Evolutionary conservation across 352 stramenopile genomes (phyloP), one percentile per base, ranked within the genome.

Genomic region (Phytophthora litchii): DNA sequence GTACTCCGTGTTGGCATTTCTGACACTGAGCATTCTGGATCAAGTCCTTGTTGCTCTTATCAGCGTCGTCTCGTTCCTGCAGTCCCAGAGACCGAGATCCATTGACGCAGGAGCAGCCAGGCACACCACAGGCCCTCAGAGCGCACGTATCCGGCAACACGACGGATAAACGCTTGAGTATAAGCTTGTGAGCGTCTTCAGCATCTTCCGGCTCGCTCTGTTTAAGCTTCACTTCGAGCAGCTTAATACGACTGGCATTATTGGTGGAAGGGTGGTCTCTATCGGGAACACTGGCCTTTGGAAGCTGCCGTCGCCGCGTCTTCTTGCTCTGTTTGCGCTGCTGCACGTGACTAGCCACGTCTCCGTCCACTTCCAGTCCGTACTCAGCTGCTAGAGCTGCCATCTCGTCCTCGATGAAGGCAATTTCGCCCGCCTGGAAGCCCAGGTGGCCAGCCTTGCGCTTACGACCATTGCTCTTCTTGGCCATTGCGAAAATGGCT

Each of bases 341-440:
- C 54, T 64, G 57, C 52, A 94, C 83, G 60, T 78, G 76, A 31
- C 62, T 61, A 3, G 80, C 82, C 23, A 94, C 80, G 36, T 90
- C 82, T 10, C 72, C 49, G 52, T 94, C 82, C 49, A 94, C 67
- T 14, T 81, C 50, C 23, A 94, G 80, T 3, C 84, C 84, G 60
- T 92, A 94, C 71, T 94, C 84, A 46, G 74, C 73, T 12, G 84
- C 84, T 16, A 92, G 70, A 40, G 84, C 83, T 1, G 78, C 82
- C 77, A 94, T 94, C 55, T 94, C 84, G 41, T 94, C 84, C 52
- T 94, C 84, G 37, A 94, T 94, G 70, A 90, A 94, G 52, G 82
- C 84, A 56, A 94, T 90, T 54, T 94, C 82, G 50, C 55, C 69
- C 14, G 72, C 61, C 60, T 91, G 77, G 64, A 94, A 89, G 51